Evolutionary conservation across 2,329 filamentous ascomycete species (phyloP).

Genomic region (Westerdykella sp.): DNA sequence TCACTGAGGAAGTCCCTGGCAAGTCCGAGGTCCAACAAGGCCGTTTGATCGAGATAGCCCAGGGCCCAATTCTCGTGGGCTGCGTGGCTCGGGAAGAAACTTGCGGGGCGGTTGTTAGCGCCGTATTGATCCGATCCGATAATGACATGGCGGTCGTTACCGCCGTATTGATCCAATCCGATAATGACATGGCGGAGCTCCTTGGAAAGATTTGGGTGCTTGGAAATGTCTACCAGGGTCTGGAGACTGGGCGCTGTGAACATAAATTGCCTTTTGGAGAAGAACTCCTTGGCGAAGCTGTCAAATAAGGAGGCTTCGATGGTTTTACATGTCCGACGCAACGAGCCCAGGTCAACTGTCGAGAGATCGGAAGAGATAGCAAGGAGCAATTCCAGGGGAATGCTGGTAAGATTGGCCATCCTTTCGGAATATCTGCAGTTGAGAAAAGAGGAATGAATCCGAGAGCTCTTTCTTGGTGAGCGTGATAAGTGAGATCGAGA

Average conservation of each 20-base stretch:
- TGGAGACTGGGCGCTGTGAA: slow-evolving; percentile 52
- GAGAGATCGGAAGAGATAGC: slow-evolving; percentile 49
- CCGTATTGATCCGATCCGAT: slow-evolving; percentile 41
- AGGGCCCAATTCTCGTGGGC: slow-evolving; percentile 12
- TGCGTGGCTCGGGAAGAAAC: slow-evolving; percentile 11
- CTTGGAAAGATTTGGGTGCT: slow-evolving; percentile 33
- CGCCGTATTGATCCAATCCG: slow-evolving; percentile 34
- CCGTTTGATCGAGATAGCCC: slow-evolving; percentile 17
- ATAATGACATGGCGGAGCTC: slow-evolving; percentile 48
- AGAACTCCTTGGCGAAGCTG: slow-evolving; percentile 57
- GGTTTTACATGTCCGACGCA: slow-evolving; percentile 52
- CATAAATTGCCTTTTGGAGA: slow-evolving; percentile 62
- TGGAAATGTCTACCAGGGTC: slow-evolving; percentile 42
- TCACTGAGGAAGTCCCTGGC: slow-evolving; percentile 51
- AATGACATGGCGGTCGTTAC: slow-evolving; percentile 44
- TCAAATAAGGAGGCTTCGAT: slow-evolving; percentile 51
- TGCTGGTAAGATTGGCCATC: slow-evolving; percentile 21
- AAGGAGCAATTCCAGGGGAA: slow-evolving; percentile 55
- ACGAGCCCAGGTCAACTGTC: slow-evolving; percentile 50
- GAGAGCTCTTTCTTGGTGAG: no score
- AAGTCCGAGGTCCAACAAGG: slow-evolving; percentile 39
- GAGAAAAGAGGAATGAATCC: no score
- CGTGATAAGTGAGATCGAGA: no score
- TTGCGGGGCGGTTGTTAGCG: slow-evolving; percentile 5
- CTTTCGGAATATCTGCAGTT: background rate